These are phyloP conservation scores for Acer negundo DNA, from an alignment of 345 rosid species.

Conservation along the genomic window DNA sequence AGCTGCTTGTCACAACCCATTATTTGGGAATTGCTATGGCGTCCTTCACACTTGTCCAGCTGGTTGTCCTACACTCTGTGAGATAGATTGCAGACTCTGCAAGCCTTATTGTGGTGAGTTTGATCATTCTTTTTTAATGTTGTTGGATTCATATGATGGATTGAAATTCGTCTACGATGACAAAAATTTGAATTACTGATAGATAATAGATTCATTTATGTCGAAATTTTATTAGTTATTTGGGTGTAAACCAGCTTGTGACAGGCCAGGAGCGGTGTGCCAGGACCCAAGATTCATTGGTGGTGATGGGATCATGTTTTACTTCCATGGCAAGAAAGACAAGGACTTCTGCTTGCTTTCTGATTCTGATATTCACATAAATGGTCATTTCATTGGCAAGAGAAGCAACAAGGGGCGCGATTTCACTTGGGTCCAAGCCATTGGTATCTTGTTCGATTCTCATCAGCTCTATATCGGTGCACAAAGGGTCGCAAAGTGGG, in stretches of 20 bases:
- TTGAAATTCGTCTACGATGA: no score
- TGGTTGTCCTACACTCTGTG: slow-evolving; percentile 24
- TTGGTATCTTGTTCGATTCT: slow-evolving; percentile 22
- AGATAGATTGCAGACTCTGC: slow-evolving; percentile 24
- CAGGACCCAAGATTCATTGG: slow-evolving; percentile 35
- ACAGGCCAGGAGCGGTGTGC: slow-evolving; percentile 28
- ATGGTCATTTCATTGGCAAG: slow-evolving; percentile 34
- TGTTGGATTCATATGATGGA: no score
- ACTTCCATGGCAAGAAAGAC: slow-evolving; percentile 36
- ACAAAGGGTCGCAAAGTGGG: slow-evolving; percentile 13
- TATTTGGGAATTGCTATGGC: slow-evolving; percentile 23
- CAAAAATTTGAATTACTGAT: no score
- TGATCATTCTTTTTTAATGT: background rate
- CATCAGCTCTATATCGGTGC: slow-evolving; percentile 26
- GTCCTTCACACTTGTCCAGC: slow-evolving; percentile 25
- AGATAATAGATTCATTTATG: no score
- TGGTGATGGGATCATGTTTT: slow-evolving; percentile 34
- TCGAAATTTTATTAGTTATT: background rate
- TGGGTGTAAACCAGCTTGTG: slow-evolving; percentile 12
- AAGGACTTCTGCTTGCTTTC: slow-evolving; percentile 31
- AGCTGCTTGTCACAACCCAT: slow-evolving; percentile 20
- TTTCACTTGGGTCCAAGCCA: slow-evolving; percentile 36
- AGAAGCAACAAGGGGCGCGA: slow-evolving; percentile 23
- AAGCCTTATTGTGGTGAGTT: slow-evolving; percentile 23
- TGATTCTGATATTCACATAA: slow-evolving; percentile 32